Base-by-base conservation (phyloP, 2,329 filamentous ascomycete genomes). In the Rhytidhysteron rufulum region DNA sequence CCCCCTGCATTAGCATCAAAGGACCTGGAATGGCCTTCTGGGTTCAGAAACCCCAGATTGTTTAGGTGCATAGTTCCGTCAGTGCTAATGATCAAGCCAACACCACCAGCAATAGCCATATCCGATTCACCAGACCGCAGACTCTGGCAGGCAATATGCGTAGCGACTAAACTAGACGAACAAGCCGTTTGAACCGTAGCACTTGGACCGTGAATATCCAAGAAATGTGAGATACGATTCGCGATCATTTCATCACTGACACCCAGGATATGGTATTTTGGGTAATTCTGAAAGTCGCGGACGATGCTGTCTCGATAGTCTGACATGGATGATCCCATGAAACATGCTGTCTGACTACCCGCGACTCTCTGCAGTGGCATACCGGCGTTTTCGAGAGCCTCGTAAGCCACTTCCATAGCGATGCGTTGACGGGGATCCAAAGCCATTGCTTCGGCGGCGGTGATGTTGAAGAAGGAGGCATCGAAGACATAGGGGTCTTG, bases 161-260 rank as follows among this genome's bases (percentile, higher is more conserved):
- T 35, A 1, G 58, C 57, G 3, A 54, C 47, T 10, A 62, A 41
- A 4, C 48, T 49, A 9, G 47, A 52, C 7, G 58, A 51, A 31
- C 58, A 62, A 4, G 58, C 58, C 11, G 64, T 54, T 47, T 80
- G 79, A 40, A 50, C 59, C 31, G 53, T 53, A 22, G 40, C 33
- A 10, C 19, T 27, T 5, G 45, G 34, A 2, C 47, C 47, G 10
- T 35, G 17, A 2, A 45, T 31, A 25, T 48, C 34, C 20, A 42
- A 50, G 24, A 50, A 40, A n/a, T 42, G 48, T 2, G 34, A 40
- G 17, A 49, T 38, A 4, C 46, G 41, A 25, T 47, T 47, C 1
- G 44, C 31, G 15, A 49, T 27, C n/a, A 49, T 44, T 15, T 39
- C 35, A 8, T 37, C 20, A 4, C 24, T 29, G 18, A 17, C 34